Percentiles rank a stretch among this genome's conserved stretches.
These are phyloP conservation scores for Penicillium paradoxum DNA, from an alignment of 495 filamentous ascomycete species.

Conservation along the genomic window DNA sequence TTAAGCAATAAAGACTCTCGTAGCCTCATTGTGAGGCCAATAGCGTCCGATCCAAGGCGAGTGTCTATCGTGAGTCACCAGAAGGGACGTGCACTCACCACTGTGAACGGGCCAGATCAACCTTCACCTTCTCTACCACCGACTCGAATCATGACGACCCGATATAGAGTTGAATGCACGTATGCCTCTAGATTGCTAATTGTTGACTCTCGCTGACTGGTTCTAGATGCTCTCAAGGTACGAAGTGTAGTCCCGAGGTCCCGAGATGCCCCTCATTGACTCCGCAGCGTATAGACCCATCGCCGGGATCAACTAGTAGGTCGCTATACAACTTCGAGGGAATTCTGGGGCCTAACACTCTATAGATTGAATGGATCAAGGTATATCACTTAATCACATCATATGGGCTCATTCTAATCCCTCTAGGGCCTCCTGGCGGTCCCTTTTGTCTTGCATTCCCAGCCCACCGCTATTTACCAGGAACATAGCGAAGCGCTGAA, in stretches of 20 bases:
- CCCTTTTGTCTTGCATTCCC: slow-evolving; percentile 93
- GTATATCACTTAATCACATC: slow-evolving; percentile 24
- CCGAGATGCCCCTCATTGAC: slow-evolving; percentile 14
- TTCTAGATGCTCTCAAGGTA: slow-evolving; percentile 75
- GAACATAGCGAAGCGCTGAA: slow-evolving; percentile 40
- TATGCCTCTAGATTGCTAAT: neutral
- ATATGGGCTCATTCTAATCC: slow-evolving; percentile 40
- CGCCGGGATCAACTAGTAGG: slow-evolving; percentile 78
- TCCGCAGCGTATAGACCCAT: slow-evolving; percentile 55
- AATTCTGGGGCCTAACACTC: slow-evolving; percentile 1
- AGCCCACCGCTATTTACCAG: slow-evolving; percentile 79
- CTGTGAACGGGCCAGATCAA: neutral
- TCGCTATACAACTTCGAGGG: neutral
- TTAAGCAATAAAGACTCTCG: no score
- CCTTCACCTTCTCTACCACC: neutral
- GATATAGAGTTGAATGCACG: slow-evolving; percentile 87
- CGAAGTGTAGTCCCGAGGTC: neutral
- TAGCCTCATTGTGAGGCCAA: no score
- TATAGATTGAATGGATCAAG: slow-evolving; percentile 66
- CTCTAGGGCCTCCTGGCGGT: slow-evolving; percentile 85
- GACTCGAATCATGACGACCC: slow-evolving; percentile 65
- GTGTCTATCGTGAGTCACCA: neutral
- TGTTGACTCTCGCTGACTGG: slow-evolving; percentile 3
- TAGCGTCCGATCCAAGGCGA: no score
- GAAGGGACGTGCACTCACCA: slow-evolving; percentile 5